A percentile compares a stretch with the other conserved stretches of the same genome.
Conservation (phyloP, 306 rosid species). For the Lablab purpureus region DNA sequence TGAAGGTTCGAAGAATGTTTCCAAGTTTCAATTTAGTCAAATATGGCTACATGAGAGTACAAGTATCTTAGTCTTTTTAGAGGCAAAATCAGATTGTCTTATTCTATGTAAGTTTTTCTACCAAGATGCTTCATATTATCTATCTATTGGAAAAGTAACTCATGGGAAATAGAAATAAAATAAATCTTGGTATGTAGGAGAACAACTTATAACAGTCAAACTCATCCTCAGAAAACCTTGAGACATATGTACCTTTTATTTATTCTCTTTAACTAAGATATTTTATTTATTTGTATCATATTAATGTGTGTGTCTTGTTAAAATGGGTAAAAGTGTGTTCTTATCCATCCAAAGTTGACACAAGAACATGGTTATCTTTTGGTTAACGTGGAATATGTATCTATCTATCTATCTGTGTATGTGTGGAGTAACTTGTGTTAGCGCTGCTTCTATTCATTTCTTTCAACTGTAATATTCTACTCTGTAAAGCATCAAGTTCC, state of each 20-base stretch:
- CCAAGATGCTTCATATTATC: not conserved
- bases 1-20: slow-evolving; percentile 1
- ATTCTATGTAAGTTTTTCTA: not conserved
- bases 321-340: too few species aligned
- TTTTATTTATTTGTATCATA: too few species aligned
- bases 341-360: too few species aligned
- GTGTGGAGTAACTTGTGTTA: too few species aligned
- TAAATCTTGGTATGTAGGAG: not conserved
- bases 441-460: not conserved
- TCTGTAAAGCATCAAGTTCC: not conserved
- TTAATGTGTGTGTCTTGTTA: too few species aligned
- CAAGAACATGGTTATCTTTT: too few species aligned
- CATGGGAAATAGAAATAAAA: not conserved
- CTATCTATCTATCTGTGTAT: too few species aligned
- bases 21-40: not conserved
- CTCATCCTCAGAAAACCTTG: too few species aligned
- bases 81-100: not conserved
- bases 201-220: too few species aligned
- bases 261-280: too few species aligned
- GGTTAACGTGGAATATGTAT: too few species aligned
- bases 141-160: not conserved
- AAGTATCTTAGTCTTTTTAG: not conserved
- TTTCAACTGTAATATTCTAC: not conserved
- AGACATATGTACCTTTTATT: too few species aligned
- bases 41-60: not conserved